phyloP scores from a whole-genome alignment of 768 basidiomycete species.

The Leucocoprinus birnbaumii region DNA sequence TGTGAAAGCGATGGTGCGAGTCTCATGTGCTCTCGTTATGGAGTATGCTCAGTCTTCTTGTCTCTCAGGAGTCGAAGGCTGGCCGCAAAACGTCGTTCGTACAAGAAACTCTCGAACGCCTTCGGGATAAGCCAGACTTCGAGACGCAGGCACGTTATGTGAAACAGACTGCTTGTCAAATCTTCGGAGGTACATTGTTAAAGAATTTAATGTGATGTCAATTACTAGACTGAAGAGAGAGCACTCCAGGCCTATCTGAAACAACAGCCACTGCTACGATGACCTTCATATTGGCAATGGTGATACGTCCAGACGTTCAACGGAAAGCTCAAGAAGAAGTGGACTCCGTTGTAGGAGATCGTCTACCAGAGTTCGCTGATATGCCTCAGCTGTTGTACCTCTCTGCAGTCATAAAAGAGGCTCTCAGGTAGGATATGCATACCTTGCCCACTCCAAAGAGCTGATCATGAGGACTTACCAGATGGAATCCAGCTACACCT shows the following conservation, averaged over 20 bases:
- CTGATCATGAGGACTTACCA: no score
- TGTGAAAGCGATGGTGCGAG: neutral
- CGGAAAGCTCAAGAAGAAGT: conserved; percentile 5
- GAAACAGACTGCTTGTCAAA: neutral
- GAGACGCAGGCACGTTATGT: neutral
- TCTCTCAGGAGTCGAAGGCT: no score
- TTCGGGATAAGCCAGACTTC: neutral
- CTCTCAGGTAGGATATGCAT: conserved; percentile 16
- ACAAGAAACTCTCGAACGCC: no score
- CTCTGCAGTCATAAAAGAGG: conserved; percentile 20
- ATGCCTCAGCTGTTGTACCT: conserved; percentile 17
- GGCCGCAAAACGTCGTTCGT: no score
- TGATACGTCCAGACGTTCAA: conserved; percentile 5
- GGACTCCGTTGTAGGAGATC: conserved; percentile 2
- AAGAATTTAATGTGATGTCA: no score
- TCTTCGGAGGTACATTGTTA: neutral
- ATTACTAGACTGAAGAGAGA: neutral
- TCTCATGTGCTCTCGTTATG: neutral
- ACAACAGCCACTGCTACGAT: conserved; percentile 30
- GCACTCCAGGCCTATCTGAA: neutral
- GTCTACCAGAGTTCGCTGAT: conserved; percentile 17
- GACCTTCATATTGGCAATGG: conserved; percentile 31
- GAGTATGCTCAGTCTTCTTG: no score
- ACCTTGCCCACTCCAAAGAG: no score
- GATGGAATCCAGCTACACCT: neutral